Conservation (phyloP, 768 basidiomycete species). For the Macrolepiota dolichaula region DNA sequence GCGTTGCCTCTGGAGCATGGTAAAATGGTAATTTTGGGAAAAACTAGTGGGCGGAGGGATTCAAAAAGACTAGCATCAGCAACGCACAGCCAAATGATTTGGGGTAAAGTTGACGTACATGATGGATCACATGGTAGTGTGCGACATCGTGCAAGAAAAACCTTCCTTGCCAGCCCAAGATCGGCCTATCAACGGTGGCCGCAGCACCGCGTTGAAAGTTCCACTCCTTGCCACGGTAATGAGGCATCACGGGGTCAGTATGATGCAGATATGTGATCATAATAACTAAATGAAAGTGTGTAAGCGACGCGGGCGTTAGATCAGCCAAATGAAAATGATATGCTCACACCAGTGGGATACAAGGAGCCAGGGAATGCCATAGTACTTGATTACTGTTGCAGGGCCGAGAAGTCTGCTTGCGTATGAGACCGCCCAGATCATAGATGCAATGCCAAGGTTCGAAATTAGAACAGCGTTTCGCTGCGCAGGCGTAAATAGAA, state of each 20-base stretch:
- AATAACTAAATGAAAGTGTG: slow-evolving; percentile 28
- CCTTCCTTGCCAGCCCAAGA: slow-evolving; percentile 61
- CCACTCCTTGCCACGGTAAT: slow-evolving; percentile 57
- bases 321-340: not conserved
- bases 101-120: slow-evolving; percentile 31
- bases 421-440: slow-evolving; percentile 37
- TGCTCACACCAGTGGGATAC: slow-evolving; percentile 54
- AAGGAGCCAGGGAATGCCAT: slow-evolving; percentile 51
- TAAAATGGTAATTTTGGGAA: slow-evolving; percentile 63
- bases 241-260: slow-evolving; percentile 54
- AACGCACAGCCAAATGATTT: not conserved
- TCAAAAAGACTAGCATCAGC: not conserved
- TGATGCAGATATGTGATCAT: slow-evolving; percentile 66
- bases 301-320: not conserved
- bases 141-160: slow-evolving; percentile 69
- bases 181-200: slow-evolving; percentile 53
- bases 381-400: slow-evolving; percentile 42
- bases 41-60: slow-evolving; percentile 35
- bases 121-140: slow-evolving; percentile 63
- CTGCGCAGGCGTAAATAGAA: slow-evolving; percentile 53
- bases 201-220: slow-evolving; percentile 61
- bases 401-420: slow-evolving; percentile 35
- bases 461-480: slow-evolving; percentile 51
- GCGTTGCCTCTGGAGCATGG: slow-evolving; percentile 48
- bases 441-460: slow-evolving; percentile 51